These are phyloP conservation scores for Calocera cornea DNA, from an alignment of 768 basidiomycete genomes.

Conservation along the genomic window DNA sequence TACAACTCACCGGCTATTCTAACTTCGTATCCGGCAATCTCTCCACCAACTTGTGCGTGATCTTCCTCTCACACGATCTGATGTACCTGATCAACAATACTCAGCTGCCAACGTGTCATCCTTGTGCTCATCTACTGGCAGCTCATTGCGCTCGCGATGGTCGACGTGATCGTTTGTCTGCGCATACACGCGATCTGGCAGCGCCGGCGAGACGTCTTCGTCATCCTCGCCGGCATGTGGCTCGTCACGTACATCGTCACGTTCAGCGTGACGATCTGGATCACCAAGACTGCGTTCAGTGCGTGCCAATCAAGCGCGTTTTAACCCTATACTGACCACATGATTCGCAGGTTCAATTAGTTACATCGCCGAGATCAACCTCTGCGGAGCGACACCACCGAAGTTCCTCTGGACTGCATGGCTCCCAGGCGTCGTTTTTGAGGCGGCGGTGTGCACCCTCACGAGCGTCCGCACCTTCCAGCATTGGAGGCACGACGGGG, in stretches of 20 bases:
- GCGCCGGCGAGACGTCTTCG: neutral
- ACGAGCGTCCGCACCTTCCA: neutral
- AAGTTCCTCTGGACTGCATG: neutral
- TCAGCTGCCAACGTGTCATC: slow-evolving; percentile 2
- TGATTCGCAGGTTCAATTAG: neutral
- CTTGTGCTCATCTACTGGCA: slow-evolving; percentile 3
- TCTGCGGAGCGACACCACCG: neutral
- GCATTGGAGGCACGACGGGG: neutral
- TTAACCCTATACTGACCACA: neutral
- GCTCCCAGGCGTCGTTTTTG: neutral
- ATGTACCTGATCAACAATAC: neutral
- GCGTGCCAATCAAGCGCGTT: neutral
- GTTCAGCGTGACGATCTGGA: neutral
- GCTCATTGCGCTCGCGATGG: neutral
- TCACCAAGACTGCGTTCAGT: slow-evolving; percentile 1
- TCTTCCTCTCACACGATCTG: neutral
- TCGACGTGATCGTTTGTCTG: neutral
- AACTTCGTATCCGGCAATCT: neutral
- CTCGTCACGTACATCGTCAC: neutral
- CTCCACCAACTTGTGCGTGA: neutral
- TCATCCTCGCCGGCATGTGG: neutral
- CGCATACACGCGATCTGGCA: neutral
- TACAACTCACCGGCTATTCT: neutral
- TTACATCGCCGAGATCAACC: neutral
- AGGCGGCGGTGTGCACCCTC: neutral